phyloP scores from a whole-genome alignment of 192 early-diverging fungal species.

The Podila verticillata region DNA sequence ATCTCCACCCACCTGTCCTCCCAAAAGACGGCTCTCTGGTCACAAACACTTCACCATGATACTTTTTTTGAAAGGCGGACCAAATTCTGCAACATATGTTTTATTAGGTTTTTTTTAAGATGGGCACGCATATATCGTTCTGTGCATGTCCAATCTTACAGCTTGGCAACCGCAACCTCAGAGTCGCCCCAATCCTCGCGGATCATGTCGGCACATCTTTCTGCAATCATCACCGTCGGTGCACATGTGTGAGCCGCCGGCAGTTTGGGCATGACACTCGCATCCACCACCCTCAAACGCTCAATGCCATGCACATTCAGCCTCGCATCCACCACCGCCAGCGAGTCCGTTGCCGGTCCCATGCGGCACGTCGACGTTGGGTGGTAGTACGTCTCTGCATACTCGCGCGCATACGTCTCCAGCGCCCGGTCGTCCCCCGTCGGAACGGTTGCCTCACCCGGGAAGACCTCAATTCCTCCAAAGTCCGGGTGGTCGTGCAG shows the following conservation, averaged over 20 bases:
- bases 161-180: neutral
- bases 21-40: no score
- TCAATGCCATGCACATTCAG: constrained; percentile 46
- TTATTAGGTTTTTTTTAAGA: no score
- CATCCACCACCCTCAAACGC: constrained; percentile 34
- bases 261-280: constrained; percentile 44
- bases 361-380: constrained; percentile 39
- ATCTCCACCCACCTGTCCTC: no score
- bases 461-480: constrained; percentile 24
- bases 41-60: no score
- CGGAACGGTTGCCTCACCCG: constrained; percentile 18
- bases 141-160: neutral
- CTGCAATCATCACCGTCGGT: constrained; percentile 35
- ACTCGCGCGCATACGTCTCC: constrained; percentile 17
- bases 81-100: no score
- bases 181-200: neutral
- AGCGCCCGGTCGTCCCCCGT: constrained; percentile 20
- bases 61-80: no score
- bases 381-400: constrained; percentile 23
- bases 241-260: constrained; percentile 42
- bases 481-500: constrained; percentile 17
- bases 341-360: constrained; percentile 31
- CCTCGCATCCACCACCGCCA: constrained; percentile 34
- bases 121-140: no score
- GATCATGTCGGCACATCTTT: constrained; percentile 17